A percentile compares a stretch with the other conserved stretches of the same genome.
Evolutionary conservation across 2,329 filamentous ascomycete species (phyloP).

Genomic region (Colletotrichum tofieldiae): DNA sequence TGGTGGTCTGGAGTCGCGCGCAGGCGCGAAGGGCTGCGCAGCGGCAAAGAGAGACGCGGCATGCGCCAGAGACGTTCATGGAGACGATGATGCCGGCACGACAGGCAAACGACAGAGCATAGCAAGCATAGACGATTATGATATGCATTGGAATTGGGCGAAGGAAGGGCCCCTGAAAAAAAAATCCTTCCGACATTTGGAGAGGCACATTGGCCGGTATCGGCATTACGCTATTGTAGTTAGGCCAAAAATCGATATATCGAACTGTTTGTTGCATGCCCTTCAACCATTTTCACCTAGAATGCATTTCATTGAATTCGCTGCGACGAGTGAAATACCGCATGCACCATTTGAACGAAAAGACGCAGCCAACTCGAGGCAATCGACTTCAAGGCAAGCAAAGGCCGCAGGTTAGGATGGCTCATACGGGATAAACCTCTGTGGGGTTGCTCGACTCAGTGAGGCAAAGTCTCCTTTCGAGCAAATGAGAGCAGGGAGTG

Average conservation of each 20-base stretch:
- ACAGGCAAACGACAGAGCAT: constrained; percentile 44
- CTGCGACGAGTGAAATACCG: not conserved
- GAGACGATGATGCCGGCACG: constrained; percentile 43
- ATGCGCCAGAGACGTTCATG: constrained; percentile 37
- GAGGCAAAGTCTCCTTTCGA: constrained; percentile 1
- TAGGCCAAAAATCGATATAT: constrained; percentile 35
- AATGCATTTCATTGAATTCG: not conserved
- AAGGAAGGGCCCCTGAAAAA: constrained; percentile 19
- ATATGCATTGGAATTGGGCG: constrained; percentile 37
- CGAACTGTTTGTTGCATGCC: constrained; percentile 31
- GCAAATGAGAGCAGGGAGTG: constrained; percentile 6
- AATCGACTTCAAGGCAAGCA: not conserved
- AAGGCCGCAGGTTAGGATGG: not conserved
- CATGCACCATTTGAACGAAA: not conserved
- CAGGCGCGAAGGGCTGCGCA: constrained; percentile 26
- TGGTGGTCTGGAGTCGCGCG: constrained; percentile 40
- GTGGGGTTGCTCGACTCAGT: not conserved
- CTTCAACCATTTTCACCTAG: not conserved
- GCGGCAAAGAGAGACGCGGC: constrained; percentile 40
- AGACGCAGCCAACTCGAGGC: not conserved
- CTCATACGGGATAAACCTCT: not conserved
- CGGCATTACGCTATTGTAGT: constrained; percentile 37
- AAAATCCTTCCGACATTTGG: constrained; percentile 18
- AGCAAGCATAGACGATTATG: constrained; percentile 41
- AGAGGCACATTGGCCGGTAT: constrained; percentile 34